Percentiles rank a stretch among this genome's conserved stretches.
Conservation (phyloP, 2,329 filamentous ascomycete genomes). For the Sporothrix curviconia region DNA sequence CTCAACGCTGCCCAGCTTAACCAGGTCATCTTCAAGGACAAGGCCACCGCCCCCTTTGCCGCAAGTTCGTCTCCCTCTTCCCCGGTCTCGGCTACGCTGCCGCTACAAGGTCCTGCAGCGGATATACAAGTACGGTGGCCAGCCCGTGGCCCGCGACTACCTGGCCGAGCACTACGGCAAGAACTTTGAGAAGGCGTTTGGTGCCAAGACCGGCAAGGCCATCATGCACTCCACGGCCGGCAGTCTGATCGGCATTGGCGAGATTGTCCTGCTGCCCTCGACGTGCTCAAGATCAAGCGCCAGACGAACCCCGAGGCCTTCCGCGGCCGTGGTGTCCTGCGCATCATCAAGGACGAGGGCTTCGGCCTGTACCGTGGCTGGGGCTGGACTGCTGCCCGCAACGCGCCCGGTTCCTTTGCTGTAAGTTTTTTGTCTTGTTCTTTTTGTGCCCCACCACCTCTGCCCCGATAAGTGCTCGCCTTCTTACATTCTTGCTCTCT, state of each 20-base stretch:
- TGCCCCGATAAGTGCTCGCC: neutral
- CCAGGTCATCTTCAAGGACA: constrained; percentile 88
- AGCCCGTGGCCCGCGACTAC: constrained; percentile 90
- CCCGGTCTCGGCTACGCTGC: constrained; percentile 95
- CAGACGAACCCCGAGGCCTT: constrained; percentile 99
- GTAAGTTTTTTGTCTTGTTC: too few species aligned
- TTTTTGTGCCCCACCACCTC: neutral
- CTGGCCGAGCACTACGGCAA: constrained; percentile 71
- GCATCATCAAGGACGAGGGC: constrained; percentile 87
- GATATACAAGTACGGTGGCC: constrained; percentile 97
- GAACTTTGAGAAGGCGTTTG: constrained; percentile 82
- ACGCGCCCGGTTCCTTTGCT: constrained; percentile 93
- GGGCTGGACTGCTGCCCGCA: constrained; percentile 95
- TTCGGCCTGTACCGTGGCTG: constrained; percentile 94
- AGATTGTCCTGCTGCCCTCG: constrained; percentile 93
- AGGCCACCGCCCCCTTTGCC: constrained; percentile 62
- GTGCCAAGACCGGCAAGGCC: constrained; percentile 95
- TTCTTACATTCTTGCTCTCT: neutral
- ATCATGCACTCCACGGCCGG: constrained; percentile 96
- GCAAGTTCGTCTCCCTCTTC: constrained; percentile 92
- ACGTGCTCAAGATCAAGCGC: constrained; percentile 98
- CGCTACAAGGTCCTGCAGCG: constrained; percentile 93
- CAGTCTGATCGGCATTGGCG: constrained; percentile 92
- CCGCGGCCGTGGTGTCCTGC: constrained; percentile 82
- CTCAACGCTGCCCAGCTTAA: constrained; percentile 62